Percentiles rank a stretch among this genome's conserved stretches.
Conservation (phyloP, 73 alveolate genomes). For the Effrenium voratum region DNA sequence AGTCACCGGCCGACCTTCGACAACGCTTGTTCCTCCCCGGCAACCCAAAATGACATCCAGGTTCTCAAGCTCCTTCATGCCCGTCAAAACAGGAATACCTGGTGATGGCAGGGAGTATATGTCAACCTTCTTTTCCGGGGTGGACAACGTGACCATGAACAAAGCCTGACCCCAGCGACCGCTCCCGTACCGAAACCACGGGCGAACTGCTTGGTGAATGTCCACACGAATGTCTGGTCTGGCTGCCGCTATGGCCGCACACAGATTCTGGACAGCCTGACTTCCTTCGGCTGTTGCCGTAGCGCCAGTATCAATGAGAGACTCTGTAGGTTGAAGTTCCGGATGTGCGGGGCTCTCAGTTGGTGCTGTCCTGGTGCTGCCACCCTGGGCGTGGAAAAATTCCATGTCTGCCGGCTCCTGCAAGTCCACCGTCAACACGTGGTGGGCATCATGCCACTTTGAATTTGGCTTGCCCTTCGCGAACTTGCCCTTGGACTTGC, state of each 20-base stretch:
- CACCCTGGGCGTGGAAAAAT: too few relatives aligned
- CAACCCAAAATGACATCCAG: not conserved
- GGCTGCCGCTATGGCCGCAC: slow-evolving; percentile 6
- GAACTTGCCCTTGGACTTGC: not conserved
- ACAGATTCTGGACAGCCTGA: slow-evolving; percentile 11
- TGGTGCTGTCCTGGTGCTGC: not conserved
- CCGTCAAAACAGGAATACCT: not conserved
- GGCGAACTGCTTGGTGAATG: not conserved
- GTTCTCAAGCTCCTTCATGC: slow-evolving; percentile 2
- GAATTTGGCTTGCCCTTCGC: not conserved
- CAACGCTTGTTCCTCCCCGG: not conserved
- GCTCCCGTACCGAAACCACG: slow-evolving; percentile 20
- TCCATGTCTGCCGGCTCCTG: not conserved
- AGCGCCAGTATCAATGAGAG: slow-evolving; percentile 45
- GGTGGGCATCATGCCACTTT: not conserved
- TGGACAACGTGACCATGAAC: not conserved
- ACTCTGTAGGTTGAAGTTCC: not conserved
- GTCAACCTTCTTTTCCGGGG: not conserved
- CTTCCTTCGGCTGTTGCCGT: slow-evolving; percentile 46
- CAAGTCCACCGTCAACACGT: not conserved
- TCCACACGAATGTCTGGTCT: slow-evolving; percentile 10
- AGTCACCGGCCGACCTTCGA: not conserved
- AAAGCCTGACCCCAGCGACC: slow-evolving; percentile 43
- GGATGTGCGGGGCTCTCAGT: not conserved
- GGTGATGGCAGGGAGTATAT: not conserved